Evolutionary conservation across 78 protist species (phyloP), one percentile per base, ranked within the genome.

Genomic region (Dictyostelium intermedium): DNA sequence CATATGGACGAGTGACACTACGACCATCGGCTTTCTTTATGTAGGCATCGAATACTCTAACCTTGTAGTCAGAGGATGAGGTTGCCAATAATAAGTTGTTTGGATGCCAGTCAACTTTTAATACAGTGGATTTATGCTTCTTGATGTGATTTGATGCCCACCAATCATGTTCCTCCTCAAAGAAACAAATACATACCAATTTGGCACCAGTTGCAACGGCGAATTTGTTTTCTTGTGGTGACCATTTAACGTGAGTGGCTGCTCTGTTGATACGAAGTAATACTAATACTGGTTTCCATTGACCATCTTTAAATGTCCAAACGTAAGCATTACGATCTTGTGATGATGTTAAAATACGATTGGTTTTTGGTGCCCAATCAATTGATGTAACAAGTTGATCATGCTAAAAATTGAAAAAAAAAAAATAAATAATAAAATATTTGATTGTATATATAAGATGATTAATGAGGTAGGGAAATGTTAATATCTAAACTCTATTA

Each of bases 241-340:
- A 39, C 99, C 99, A 98, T 84, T 84, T 94, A 73, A 94, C 97
- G 27, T 77, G 93, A 43, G 99, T 98, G 13, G 98, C 98, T 14
- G 99, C 98, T 61, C 99, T 91, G 91, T 95, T 91, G 72, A 98
- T 94, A n/a, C 98, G 95, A 53, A 98, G 95, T 41, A 97, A 86
- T 45, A 98, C 99, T 27, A 98, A 96, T 30, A 85, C 95, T 39
- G 99, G 99, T 80, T 87, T 91, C 99, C 99, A 98, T 27, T 37
- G 93, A 30, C 80, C 92, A 16, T 18, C 74, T 23, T 39, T 56
- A 11, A 69, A 32, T 18, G 91, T 82, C 99, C 99, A 98, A 60
- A 98, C 99, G 92, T 98, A 98, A n/a, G 99, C 99, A 80, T 98
- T 98, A 30, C 99, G 96, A 79, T 98, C 99, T 84, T 98, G 99